Conservation (phyloP, 306 rosid genomes). For the Luffa aegyptiaca region DNA sequence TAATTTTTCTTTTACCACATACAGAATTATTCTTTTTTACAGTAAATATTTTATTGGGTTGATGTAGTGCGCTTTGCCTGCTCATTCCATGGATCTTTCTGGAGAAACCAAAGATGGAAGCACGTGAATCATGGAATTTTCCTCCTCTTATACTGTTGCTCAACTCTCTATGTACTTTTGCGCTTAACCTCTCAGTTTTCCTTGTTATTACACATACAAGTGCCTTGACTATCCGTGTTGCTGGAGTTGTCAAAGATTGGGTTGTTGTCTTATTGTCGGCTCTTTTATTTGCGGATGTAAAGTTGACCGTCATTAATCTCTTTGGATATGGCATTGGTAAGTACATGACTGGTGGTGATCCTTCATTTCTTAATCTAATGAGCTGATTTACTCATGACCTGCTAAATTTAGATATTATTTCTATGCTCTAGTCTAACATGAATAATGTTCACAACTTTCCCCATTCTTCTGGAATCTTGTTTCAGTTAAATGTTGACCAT, state of each 20-base stretch:
- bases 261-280: conserved; percentile 92
- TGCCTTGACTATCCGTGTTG: conserved; percentile 97
- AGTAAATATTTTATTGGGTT: background rate
- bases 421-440: background rate
- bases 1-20: background rate
- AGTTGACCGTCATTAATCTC: conserved; percentile 81
- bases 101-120: conserved; percentile 85
- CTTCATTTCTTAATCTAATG: background rate
- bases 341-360: conserved; percentile 19
- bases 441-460: background rate
- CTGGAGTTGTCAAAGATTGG: conserved; percentile 99
- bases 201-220: conserved; percentile 95
- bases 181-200: conserved; percentile 94
- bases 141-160: conserved; percentile 68
- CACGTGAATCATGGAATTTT: conserved; percentile 70
- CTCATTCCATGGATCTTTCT: conserved; percentile 92
- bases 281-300: conserved; percentile 83
- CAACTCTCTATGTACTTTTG: conserved; percentile 92
- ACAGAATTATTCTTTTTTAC: background rate
- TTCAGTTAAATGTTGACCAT: background rate
- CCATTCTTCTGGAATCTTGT: background rate
- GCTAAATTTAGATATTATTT: background rate
- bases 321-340: conserved; percentile 88
- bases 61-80: conserved; percentile 85
- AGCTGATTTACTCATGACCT: background rate